phyloP scores from a whole-genome alignment of 441 rosid genomes.

The Eruca vesicaria region DNA sequence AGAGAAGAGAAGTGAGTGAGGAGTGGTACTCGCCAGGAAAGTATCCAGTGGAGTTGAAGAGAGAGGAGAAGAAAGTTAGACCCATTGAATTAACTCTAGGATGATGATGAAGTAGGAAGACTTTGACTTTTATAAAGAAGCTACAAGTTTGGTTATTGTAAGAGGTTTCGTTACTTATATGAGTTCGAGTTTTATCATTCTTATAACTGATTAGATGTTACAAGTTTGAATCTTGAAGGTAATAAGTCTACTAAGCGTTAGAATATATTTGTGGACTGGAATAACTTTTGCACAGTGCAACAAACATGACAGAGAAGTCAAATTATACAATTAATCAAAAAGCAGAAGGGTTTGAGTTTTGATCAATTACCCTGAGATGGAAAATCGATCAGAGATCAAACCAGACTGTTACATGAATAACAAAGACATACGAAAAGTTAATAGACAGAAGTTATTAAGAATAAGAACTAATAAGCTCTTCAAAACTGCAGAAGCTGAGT shows the following conservation, averaged over 20 bases:
- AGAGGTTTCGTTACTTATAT: neutral
- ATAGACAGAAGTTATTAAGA: neutral
- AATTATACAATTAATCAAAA: neutral
- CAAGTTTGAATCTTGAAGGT: too few species aligned
- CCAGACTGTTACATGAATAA: neutral
- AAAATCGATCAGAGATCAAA: neutral
- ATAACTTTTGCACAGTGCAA: neutral
- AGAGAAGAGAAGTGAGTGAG: conserved; percentile 40
- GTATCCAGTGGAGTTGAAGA: conserved; percentile 40
- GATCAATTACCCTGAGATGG: neutral
- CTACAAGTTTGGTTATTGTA: neutral
- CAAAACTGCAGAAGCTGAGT: neutral
- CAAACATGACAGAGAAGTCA: neutral
- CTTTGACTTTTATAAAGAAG: neutral
- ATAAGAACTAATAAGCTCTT: neutral
- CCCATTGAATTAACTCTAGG: too few species aligned
- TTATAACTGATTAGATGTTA: neutral
- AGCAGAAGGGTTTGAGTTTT: neutral
- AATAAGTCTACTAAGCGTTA: neutral
- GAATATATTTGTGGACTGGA: too few species aligned
- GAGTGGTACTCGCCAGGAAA: conserved; percentile 71
- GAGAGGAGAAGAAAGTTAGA: conserved; percentile 58
- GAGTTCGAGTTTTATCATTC: neutral
- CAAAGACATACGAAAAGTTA: neutral
- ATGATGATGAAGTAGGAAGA: neutral